Conservation (phyloP, 257 asterid species). For the Nicotiana noctiflora region DNA sequence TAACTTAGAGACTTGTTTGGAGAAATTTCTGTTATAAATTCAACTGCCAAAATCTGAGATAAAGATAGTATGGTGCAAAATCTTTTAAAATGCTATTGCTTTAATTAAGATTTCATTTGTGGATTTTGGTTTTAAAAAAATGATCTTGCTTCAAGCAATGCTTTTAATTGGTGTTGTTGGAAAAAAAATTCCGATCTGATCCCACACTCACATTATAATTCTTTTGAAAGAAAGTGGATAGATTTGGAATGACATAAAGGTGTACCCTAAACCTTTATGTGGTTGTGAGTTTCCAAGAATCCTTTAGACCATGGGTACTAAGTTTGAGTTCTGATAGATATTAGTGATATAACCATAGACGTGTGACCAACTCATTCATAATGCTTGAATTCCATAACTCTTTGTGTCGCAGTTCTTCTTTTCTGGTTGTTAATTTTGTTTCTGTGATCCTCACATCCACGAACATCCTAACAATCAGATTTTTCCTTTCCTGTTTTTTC, state of each 20-base stretch:
- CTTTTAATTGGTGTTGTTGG: slow-evolving; percentile 3
- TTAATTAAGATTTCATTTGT: neutral
- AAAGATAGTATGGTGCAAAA: neutral
- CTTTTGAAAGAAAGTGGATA: neutral
- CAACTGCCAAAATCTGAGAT: neutral
- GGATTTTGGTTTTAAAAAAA: neutral
- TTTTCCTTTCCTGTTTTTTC: neutral
- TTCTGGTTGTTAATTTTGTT: neutral
- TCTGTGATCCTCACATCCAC: neutral
- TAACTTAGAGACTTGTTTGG: neutral
- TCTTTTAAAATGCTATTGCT: neutral
- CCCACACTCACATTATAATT: neutral
- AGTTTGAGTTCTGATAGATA: neutral
- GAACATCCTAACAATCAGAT: neutral
- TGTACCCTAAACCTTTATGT: too few relatives aligned
- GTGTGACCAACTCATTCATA: neutral
- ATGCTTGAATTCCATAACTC: neutral
- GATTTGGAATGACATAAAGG: neutral
- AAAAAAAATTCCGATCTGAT: neutral
- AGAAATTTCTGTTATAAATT: neutral
- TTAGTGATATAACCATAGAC: neutral
- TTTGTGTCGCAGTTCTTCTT: neutral
- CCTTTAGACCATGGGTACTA: neutral
- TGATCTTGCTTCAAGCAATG: slow-evolving; percentile 1
- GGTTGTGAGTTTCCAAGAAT: neutral